Percentiles rank a stretch among this genome's conserved stretches.
These are phyloP conservation scores for Cymbidium sinense DNA, from an alignment of 106 monocot species.

Conservation along the genomic window DNA sequence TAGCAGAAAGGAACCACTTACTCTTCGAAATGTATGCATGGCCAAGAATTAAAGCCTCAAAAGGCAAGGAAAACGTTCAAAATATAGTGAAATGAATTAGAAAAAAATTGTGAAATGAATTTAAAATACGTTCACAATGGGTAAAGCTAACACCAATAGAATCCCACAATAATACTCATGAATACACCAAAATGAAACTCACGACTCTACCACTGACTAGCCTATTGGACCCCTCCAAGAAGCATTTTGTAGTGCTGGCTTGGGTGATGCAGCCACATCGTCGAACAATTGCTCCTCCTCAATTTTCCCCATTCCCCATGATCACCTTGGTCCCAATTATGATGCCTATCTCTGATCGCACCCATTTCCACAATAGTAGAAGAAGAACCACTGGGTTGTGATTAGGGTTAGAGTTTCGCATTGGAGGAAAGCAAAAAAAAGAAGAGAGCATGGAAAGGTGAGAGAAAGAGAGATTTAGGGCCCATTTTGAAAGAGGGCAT, in stretches of 20 bases:
- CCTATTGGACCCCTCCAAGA: slow-evolving; percentile 24
- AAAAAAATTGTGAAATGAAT: neutral
- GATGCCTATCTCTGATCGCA: too few species aligned
- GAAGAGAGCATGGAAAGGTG: neutral
- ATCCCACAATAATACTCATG: neutral
- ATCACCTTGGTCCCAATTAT: too few species aligned
- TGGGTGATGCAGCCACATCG: neutral
- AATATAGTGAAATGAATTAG: too few species aligned
- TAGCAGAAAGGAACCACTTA: too few species aligned
- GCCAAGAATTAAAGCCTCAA: neutral
- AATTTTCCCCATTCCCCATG: slow-evolving; percentile 44
- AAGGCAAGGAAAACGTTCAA: neutral
- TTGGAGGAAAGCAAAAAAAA: slow-evolving; percentile 3
- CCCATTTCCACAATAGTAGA: too few species aligned
- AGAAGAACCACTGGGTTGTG: too few species aligned
- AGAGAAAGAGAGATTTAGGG: neutral
- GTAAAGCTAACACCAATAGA: neutral
- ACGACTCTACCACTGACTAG: slow-evolving; percentile 27
- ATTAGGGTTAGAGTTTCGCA: too few species aligned
- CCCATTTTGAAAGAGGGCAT: too few species aligned
- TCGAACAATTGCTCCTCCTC: slow-evolving; percentile 27
- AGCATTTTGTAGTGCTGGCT: neutral
- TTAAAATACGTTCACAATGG: neutral
- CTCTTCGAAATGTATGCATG: neutral
- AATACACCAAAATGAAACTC: slow-evolving; percentile 8